Evolutionary conservation across 1,284 basidiomycete genomes (phyloP), one percentile per base, ranked within the genome.

Genomic region (Pascua guehoae): DNA sequence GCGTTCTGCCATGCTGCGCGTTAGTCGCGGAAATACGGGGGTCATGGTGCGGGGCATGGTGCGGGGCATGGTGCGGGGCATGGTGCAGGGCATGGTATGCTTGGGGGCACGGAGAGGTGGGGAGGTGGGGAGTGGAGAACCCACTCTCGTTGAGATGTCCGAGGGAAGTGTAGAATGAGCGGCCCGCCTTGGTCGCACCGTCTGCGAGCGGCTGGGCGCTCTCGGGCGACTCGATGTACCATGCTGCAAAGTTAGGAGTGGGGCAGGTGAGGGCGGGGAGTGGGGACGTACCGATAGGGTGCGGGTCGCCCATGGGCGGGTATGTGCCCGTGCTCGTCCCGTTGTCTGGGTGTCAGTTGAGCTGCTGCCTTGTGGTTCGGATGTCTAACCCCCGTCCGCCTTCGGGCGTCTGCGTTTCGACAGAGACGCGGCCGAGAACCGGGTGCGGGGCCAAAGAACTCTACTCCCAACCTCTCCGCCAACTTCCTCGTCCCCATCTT

Each of bases 91-190:
- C 7, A 32, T 14, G 40, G 42, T n/a, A 17, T 37, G 40, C 36
- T 39, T 9, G 12, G 24, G 3, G 24, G 7, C 9, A 32, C 8
- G 14, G 7, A 10, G 18, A 8, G 45, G 12, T 3, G 15, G 32
- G 16, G 14, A 17, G 8, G n/a, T n/a, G n/a, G n/a, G n/a, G n/a
- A n/a, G n/a, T n/a, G n/a, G n/a, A n/a, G n/a, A n/a, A 54, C 42
- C 44, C 42, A 74, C 73, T 89, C 65, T 85, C 82, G 65, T 84
- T 86, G 56, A 84, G 72, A 69, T 91, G 89, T 1, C 88, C 88
- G 1, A 91, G 79, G 56, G 84, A 85, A 0, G 89, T 90, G 73
- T 89, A 91, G 76, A 87, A 91, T 61, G 86, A 88, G 44, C 88
- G 81, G 15, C 88, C 89, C 0, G 84, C 80, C 17, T 77, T 75